Percentiles rank a stretch among this genome's conserved stretches.
Evolutionary conservation across 2,329 filamentous ascomycete genomes (phyloP).

Genomic region (Verticillium tricorpus): DNA sequence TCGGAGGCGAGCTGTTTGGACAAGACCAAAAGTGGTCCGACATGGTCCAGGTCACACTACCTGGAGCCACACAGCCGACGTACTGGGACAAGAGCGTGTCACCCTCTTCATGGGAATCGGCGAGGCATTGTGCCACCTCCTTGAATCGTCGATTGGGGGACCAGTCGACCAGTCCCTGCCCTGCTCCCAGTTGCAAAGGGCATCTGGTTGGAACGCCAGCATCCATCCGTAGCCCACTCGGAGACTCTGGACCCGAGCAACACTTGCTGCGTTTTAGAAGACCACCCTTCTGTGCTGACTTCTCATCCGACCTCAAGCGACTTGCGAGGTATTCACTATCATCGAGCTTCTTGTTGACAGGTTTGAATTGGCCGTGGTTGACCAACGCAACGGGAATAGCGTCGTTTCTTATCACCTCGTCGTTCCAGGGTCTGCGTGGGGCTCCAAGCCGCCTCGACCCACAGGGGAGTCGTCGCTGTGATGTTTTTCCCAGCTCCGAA

Average conservation of each 20-base stretch:
- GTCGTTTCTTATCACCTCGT: neutral
- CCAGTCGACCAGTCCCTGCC: too few relatives aligned
- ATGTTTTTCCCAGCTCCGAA: neutral
- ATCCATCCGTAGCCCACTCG: too few relatives aligned
- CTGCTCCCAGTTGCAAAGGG: too few relatives aligned
- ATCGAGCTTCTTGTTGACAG: neutral
- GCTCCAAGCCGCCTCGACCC: neutral
- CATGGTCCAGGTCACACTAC: neutral
- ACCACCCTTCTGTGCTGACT: neutral
- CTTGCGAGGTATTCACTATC: neutral
- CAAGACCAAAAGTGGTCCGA: neutral
- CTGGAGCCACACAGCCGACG: neutral
- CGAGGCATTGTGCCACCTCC: neutral
- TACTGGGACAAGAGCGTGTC: neutral
- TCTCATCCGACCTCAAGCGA: neutral
- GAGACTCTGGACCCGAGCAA: too few relatives aligned
- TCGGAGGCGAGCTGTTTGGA: neutral
- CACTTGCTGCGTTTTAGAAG: too few relatives aligned
- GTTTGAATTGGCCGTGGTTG: neutral
- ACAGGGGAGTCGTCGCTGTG: neutral
- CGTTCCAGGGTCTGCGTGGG: neutral
- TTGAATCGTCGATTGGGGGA: too few relatives aligned
- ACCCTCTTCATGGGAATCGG: neutral
- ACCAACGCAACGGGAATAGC: neutral
- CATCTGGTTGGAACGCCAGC: too few relatives aligned